Evolutionary conservation across 2,329 filamentous ascomycete species (phyloP).

Genomic region (Penicillium sp.): DNA sequence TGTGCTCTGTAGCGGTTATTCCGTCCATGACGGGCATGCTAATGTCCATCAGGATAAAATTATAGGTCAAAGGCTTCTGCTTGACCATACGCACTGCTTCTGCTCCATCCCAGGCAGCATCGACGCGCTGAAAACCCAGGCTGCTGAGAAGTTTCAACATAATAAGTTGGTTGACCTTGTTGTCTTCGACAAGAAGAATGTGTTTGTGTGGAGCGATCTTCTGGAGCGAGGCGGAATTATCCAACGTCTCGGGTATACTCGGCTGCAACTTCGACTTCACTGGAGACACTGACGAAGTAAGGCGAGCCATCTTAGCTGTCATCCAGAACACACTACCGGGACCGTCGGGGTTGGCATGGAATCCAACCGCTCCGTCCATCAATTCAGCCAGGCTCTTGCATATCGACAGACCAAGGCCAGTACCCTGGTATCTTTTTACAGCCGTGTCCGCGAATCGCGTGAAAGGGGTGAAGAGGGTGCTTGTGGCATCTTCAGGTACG

Average conservation of each 20-base stretch:
- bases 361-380: slow-evolving; percentile 57
- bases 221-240: slow-evolving; percentile 34
- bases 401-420: slow-evolving; percentile 58
- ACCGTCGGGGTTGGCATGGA: slow-evolving; percentile 45
- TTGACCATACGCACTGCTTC: slow-evolving; percentile 47
- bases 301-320: slow-evolving; percentile 45
- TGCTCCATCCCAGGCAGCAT: slow-evolving; percentile 46
- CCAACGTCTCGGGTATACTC: slow-evolving; percentile 4
- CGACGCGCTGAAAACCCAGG: slow-evolving; percentile 46
- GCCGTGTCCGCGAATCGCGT: slow-evolving; percentile 56
- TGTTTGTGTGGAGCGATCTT: slow-evolving; percentile 44
- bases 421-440: slow-evolving; percentile 57
- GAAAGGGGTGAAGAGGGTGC: slow-evolving; percentile 57
- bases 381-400: slow-evolving; percentile 58
- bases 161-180: slow-evolving; percentile 46
- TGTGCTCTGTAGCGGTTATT: slow-evolving; percentile 45
- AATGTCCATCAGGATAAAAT: slow-evolving; percentile 51
- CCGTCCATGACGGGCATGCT: slow-evolving; percentile 51
- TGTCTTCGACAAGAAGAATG: slow-evolving; percentile 45
- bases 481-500: slow-evolving; percentile 47
- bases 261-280: slow-evolving; percentile 26
- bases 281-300: slow-evolving; percentile 33
- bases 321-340: slow-evolving; percentile 57
- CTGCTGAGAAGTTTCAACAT: slow-evolving; percentile 40
- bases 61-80: slow-evolving; percentile 44